A percentile compares a stretch with the other conserved stretches of the same genome.
Evolutionary conservation across 2,329 filamentous ascomycete species (phyloP).

Genomic region (Aspergillus vadensis): DNA sequence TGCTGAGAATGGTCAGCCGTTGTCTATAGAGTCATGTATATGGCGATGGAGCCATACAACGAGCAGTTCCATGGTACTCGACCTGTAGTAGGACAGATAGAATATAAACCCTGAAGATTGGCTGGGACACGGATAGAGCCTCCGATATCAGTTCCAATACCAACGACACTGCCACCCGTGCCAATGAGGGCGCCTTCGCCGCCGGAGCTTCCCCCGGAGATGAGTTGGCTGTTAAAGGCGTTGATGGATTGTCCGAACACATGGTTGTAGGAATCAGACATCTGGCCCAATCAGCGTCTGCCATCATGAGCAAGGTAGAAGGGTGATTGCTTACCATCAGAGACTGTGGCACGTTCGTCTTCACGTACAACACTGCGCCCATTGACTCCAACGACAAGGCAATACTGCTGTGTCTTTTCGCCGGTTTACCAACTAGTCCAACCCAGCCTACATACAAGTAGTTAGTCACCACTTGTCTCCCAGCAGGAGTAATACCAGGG

Average conservation of each 20-base stretch:
- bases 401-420: conserved; percentile 27
- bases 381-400: conserved; percentile 31
- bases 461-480: background rate
- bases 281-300: conserved; percentile 11
- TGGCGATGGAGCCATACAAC: conserved; percentile 13
- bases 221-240: conserved; percentile 50
- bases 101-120: conserved; percentile 53
- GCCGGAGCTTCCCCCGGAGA: conserved; percentile 56
- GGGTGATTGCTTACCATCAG: conserved; percentile 35
- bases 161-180: conserved; percentile 51
- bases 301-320: background rate
- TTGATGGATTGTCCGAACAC: conserved; percentile 53
- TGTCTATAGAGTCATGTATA: background rate
- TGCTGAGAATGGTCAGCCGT: conserved; percentile 38
- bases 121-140: conserved; percentile 56
- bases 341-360: conserved; percentile 56
- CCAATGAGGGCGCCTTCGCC: conserved; percentile 57
- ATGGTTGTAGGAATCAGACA: conserved; percentile 56
- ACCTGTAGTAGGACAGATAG: conserved; percentile 37
- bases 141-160: conserved; percentile 59
- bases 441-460: conserved; percentile 48
- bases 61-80: conserved; percentile 33
- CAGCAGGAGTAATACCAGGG: background rate
- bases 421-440: conserved; percentile 33
- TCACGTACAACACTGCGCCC: conserved; percentile 56